Conservation (phyloP, 805 yeast species). For the Suhomyces kilbournensis region DNA sequence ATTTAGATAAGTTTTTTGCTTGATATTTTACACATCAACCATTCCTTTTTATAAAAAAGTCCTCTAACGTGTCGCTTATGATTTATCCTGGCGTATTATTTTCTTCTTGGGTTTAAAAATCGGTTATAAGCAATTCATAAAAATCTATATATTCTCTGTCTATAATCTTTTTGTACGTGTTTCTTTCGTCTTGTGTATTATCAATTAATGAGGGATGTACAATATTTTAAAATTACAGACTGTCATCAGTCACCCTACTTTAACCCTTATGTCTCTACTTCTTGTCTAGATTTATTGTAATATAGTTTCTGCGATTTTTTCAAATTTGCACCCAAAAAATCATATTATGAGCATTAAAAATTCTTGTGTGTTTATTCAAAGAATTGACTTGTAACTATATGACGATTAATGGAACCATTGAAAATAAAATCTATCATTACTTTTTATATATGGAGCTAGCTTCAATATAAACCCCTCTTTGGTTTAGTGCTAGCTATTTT, state of each 20-base stretch:
- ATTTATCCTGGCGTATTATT: neutral
- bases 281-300: too few relatives aligned
- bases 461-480: too few relatives aligned
- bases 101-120: constrained; percentile 2
- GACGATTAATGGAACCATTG: too few relatives aligned
- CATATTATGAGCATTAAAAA: too few relatives aligned
- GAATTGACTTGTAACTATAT: too few relatives aligned
- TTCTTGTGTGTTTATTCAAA: too few relatives aligned
- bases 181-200: neutral
- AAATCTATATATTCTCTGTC: neutral
- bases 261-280: neutral
- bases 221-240: neutral
- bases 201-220: neutral
- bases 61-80: neutral
- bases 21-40: constrained; percentile 6
- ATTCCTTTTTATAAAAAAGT: neutral
- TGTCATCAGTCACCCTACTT: neutral
- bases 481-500: too few relatives aligned
- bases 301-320: too few relatives aligned
- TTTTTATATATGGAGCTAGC: too few relatives aligned
- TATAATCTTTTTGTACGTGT: neutral
- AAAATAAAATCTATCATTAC: too few relatives aligned
- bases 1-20: constrained; percentile 44
- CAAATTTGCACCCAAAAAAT: too few relatives aligned
- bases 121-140: neutral